Base-by-base conservation (phyloP, 2,329 filamentous ascomycete species). In the Colletotrichum sp. region DNA sequence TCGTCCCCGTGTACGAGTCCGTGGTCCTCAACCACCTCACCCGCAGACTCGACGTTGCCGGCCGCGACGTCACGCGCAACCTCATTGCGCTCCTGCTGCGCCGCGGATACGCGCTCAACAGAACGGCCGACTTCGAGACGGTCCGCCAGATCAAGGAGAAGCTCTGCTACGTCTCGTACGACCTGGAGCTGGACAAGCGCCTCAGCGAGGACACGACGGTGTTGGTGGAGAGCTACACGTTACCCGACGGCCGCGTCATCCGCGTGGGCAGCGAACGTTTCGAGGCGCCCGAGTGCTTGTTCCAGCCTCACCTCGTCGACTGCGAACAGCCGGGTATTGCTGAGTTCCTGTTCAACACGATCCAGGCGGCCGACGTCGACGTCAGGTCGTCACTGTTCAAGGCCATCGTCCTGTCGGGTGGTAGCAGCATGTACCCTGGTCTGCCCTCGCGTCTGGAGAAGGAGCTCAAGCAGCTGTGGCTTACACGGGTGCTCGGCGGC, bases 81-180 rank as follows among this genome's bases (percentile, higher is more conserved):
- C 91, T 99, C 79, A 99, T 99, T 85, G 95, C 96, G 67, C 93
- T 99, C 66, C 93, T 99, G 24, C 92, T 98, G 74, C 95, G 97
- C 82, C 93, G 97, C 80, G 97, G 97, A 60, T 99, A 99, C 86
- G 96, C 97, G 44, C 92, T 99, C 78, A 99, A 99, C 92, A 93
- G 97, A 85, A 99, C 97, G 15, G 97, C 97, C 84, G 97, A 99
- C 85, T 99, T 99, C 86, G 97, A 99, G 87, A 99, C 97, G 6
- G 97, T 99, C 72, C 95, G 97, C 78, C 96, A 99, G 86, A 99
- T 99, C 89, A 99, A 99, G 89, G 97, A 99, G 90, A 99, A 99
- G 90, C 94, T 99, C 68, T 99, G 97, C 90, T 99, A 99, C 85
- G 96, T 99, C 73, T 98, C 96, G 15, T 99, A 99, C 89, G 97